Evolutionary conservation across 2,329 filamentous ascomycete species (phyloP), one percentile per base, ranked within the genome.

Genomic region (Lecanicillium sp.): DNA sequence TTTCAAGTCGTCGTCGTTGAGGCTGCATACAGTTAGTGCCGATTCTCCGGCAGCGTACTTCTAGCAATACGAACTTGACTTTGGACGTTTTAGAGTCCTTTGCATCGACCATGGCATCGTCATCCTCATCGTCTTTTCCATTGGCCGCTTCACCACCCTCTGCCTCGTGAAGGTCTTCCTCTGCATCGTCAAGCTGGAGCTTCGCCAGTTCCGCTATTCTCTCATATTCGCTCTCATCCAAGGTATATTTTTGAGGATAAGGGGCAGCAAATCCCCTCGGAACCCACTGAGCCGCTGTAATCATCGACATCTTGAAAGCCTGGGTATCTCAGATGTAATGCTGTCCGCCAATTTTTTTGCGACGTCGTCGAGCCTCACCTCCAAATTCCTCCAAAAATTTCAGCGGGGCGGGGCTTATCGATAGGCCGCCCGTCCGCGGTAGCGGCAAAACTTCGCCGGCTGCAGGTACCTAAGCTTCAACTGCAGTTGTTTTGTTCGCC

Each of bases 101-200:
- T 11, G 22, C 60, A 14, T 60, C 57, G 25, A 63, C 63, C 52
- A 61, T 58, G 28, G 54, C 52, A 35, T 60, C 52, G 27, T 55
- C 44, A 20, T 52, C 50, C 45, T 60, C 52, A 29, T 58, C 48
- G 38, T 54, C 18, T 7, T 37, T 46, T 14, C 48, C 46, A 11
- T 42, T 35, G 4, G 49, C 48, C 15, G 52, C 57, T 18, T 60
- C 58, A 36, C 55, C 49, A 20, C 59, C 72, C 54, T 78, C 70
- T 9, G 87, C 87, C 50, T 84, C 80, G 48, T 83, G 77, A 45
- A 94, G 64, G 54, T 92, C 89, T 19, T 89, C 85, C 54, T 90
- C 83, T 18, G 92, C 92, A 63, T 96, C 92, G 55, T 95, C 86
- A 22, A 95, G 75, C 64, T 94, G 83, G 45, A 86, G 67, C 59